Percentiles rank a stretch among this genome's conserved stretches.
These are phyloP conservation scores for Tympanopsis confertula DNA, from an alignment of 2,329 filamentous ascomycete genomes.

Conservation along the genomic window DNA sequence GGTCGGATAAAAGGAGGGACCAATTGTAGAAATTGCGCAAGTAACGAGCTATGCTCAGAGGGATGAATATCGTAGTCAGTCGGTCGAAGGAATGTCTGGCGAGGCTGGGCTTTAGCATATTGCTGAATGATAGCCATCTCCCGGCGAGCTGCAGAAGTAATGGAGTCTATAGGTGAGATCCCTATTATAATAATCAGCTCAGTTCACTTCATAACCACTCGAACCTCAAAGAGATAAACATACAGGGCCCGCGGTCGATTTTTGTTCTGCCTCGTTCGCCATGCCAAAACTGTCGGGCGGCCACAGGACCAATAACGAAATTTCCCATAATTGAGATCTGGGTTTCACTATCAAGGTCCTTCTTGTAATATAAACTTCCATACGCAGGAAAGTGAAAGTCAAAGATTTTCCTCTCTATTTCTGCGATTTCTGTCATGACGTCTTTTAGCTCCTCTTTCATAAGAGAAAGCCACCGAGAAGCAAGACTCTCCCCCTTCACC, in stretches of 20 bases:
- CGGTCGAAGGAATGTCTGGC: slow-evolving; percentile 13
- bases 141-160: slow-evolving; percentile 3
- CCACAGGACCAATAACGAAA: slow-evolving; percentile 14
- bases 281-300: slow-evolving; percentile 15
- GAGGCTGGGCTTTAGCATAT: slow-evolving; percentile 12
- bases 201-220: no score
- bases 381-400: slow-evolving; percentile 13
- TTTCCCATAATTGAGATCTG: slow-evolving; percentile 9
- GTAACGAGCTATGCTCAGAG: background rate
- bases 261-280: slow-evolving; percentile 10
- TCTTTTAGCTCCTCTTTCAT: slow-evolving; percentile 7
- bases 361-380: slow-evolving; percentile 13
- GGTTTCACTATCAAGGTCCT: slow-evolving; percentile 8
- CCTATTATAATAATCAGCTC: background rate
- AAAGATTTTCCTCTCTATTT: slow-evolving; percentile 13
- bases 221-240: no score
- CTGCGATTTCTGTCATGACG: slow-evolving; percentile 12
- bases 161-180: background rate
- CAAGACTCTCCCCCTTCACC: background rate
- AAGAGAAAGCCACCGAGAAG: background rate
- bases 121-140: slow-evolving; percentile 10
- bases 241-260: slow-evolving; percentile 14
- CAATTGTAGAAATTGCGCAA: slow-evolving; percentile 8
- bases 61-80: slow-evolving; percentile 10
- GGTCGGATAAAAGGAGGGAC: slow-evolving; percentile 9